Base-by-base conservation (phyloP, 495 filamentous ascomycete genomes). In the Aspergillus bridgeri region DNA sequence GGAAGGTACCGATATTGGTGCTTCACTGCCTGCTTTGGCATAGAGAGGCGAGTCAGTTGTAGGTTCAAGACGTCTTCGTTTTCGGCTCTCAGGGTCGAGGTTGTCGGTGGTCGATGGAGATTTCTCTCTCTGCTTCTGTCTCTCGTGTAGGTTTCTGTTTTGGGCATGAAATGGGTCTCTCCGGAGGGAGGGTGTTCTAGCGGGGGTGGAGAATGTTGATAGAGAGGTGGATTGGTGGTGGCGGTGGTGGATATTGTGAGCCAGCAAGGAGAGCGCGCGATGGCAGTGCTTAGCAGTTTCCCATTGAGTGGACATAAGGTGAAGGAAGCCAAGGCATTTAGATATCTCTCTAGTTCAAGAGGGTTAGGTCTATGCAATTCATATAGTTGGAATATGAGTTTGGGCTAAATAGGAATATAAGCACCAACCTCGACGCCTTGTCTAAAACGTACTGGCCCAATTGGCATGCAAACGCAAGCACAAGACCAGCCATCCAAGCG, bases 381-480 rank as follows among this genome's bases (percentile, higher is more conserved):
- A 3, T 21, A 3, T 0, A 22, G 25, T 0, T 5, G 5, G 15
- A 20, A 17, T 11, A 15, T 20, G 22, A 21, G 38, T 2, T 48
- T 20, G 45, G 17, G 23, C 23, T n/a, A 29, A 42, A 5, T 49
- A 17, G 0, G 21, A 3, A 3, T 7, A 19, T 15, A 50, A 6
- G 0, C 6, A 70, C 73, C 47, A 65, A 76, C 74, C 65, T 63
- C 6, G 65, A 58, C 0, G 69, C 74, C 43, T 75, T 77, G 0
- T 51, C 46, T 15, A 73, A 42, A 7, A 68, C 71, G 49, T 77
- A 75, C 53, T 77, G 74, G 2, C 65, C 65, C 8, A 77, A 50
- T 45, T 75, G 74, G 43, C 74, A 77, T 23, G 74, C 72, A 54
- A 75, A 75, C 13, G 74, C 74, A 47, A 77, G 59, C 0, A 77